These are phyloP conservation scores for Ogataea neopini DNA, from an alignment of 805 yeast genomes.

Conservation along the genomic window DNA sequence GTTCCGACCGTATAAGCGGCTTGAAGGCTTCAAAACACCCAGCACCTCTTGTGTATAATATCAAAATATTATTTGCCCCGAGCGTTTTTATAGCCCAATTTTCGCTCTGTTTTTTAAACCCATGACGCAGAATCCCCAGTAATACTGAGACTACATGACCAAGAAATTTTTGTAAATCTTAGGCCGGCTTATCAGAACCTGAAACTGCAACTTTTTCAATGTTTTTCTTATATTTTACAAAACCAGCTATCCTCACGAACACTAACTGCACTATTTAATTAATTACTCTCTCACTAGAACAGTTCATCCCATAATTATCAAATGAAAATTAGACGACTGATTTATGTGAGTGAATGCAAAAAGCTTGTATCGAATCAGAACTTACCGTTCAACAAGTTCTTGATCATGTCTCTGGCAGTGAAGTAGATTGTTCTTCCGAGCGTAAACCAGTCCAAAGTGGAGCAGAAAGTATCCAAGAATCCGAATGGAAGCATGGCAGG, in stretches of 20 bases:
- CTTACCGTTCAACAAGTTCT: slow-evolving; percentile 69
- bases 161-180: background rate
- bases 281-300: too few species aligned
- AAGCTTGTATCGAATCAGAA: slow-evolving; percentile 39
- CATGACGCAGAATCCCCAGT: background rate
- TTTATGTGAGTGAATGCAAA: too few species aligned
- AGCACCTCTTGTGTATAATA: background rate
- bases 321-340: too few species aligned
- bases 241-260: background rate
- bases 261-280: too few species aligned
- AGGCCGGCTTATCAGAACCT: background rate
- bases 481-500: slow-evolving; percentile 99
- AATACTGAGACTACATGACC: background rate
- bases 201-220: background rate
- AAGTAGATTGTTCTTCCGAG: slow-evolving; percentile 66
- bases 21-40: background rate
- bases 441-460: slow-evolving; percentile 78
- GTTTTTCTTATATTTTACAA: background rate
- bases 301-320: too few species aligned
- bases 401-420: slow-evolving; percentile 78
- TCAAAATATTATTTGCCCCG: background rate
- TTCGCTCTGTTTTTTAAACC: background rate
- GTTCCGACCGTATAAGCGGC: background rate
- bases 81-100: background rate
- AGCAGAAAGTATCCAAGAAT: slow-evolving; percentile 71